phyloP scores from a whole-genome alignment of 768 basidiomycete genomes.

The Boletus insuetus region DNA sequence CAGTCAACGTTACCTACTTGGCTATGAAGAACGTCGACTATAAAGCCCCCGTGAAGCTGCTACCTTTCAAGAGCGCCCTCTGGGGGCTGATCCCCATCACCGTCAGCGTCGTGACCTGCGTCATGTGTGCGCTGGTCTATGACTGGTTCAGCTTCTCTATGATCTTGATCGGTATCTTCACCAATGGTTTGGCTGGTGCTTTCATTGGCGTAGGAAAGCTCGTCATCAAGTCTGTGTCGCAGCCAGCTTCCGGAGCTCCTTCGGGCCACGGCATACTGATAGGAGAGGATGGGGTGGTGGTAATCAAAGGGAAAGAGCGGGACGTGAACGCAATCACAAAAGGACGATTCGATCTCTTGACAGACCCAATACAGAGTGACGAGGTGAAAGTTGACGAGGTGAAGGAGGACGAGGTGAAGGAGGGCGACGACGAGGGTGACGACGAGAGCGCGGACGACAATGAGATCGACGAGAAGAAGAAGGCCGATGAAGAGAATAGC shows the following conservation, averaged over 20 bases:
- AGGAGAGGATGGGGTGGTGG: slow-evolving; percentile 17
- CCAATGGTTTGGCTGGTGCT: slow-evolving; percentile 27
- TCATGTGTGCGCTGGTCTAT: slow-evolving; percentile 14
- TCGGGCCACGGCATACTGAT: slow-evolving; percentile 30
- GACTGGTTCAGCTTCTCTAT: slow-evolving; percentile 32
- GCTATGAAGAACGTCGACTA: slow-evolving; percentile 7
- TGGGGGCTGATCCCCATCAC: slow-evolving; percentile 25
- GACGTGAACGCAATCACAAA: slow-evolving; percentile 30
- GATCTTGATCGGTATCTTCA: slow-evolving; percentile 33
- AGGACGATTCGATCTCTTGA: slow-evolving; percentile 22
- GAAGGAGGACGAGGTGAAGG: no score
- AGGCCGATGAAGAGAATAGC: background rate
- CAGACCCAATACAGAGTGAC: no score
- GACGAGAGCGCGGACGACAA: no score
- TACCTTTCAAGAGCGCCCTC: slow-evolving; percentile 2
- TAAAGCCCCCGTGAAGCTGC: background rate
- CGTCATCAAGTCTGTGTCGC: slow-evolving; percentile 5
- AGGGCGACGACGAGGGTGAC: no score
- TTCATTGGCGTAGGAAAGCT: slow-evolving; percentile 25
- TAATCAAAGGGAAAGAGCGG: slow-evolving; percentile 26
- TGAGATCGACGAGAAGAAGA: background rate
- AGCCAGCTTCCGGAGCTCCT: slow-evolving; percentile 12
- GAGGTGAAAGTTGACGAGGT: no score
- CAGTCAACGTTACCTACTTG: slow-evolving; percentile 15
- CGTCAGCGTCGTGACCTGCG: slow-evolving; percentile 23